Conservation (phyloP, 2,329 filamentous ascomycete genomes). For the Arthrobotrys sphaeroides region DNA sequence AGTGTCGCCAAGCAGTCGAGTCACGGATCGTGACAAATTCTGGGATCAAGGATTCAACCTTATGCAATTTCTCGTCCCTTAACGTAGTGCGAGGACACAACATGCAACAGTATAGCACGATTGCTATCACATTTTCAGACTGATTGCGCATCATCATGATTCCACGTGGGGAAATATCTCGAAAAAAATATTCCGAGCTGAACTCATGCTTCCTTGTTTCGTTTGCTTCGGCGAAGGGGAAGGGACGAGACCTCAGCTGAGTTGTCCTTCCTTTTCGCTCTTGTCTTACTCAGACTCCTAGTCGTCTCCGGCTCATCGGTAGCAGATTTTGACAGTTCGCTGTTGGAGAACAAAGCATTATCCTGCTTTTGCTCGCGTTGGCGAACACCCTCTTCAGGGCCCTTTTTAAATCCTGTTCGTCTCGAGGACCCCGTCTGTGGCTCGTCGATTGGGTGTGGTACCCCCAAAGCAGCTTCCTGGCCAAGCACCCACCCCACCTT, state of each 20-base stretch:
- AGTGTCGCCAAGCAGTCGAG: constrained; percentile 5
- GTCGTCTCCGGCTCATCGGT: constrained; percentile 36
- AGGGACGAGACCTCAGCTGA: constrained; percentile 20
- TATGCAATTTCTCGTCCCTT: neutral
- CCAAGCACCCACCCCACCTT: constrained; percentile 52
- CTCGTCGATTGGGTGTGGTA: neutral
- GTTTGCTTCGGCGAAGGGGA: constrained; percentile 47
- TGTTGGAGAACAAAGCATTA: constrained; percentile 14
- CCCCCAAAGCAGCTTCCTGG: constrained; percentile 29
- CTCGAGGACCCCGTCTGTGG: neutral
- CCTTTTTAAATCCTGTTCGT: neutral
- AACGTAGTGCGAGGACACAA: neutral
- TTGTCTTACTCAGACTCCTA: constrained; percentile 50
- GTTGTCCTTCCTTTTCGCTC: constrained; percentile 40
- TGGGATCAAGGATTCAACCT: constrained; percentile 29
- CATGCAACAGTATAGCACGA: neutral
- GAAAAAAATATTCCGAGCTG: constrained; percentile 10
- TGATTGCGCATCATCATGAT: constrained; percentile 7
- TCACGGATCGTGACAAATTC: constrained; percentile 33
- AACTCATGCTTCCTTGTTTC: constrained; percentile 37
- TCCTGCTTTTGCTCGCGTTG: constrained; percentile 12
- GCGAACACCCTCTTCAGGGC: neutral
- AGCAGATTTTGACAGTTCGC: constrained; percentile 42
- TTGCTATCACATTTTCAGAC: neutral
- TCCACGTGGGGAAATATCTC: constrained; percentile 14